Evolutionary conservation across 371 early-diverging fungal genomes (phyloP), one percentile per base, ranked within the genome.

Genomic region (Chytridiales sp.): DNA sequence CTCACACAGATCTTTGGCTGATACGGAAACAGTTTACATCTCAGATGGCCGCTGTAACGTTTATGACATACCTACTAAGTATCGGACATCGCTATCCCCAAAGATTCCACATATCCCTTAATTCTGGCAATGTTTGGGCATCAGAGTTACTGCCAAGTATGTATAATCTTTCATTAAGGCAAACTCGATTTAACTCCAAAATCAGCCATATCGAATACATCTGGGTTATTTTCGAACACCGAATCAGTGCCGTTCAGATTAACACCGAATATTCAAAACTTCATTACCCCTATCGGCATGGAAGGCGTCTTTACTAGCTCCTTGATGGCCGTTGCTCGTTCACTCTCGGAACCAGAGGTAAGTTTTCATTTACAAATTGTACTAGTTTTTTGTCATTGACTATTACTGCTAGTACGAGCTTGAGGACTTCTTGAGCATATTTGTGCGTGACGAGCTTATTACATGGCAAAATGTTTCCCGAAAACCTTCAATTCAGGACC

Each of bases 221-320:
- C 54, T 3, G 56, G 64, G 36, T 47, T 68, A 41, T 68, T 69
- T 51, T 21, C 78, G 30, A 85, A 79, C 70, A 72, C 70, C 44
- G 97, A 97, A 66, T 72, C 89, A 3, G 93, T 99, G 21, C 97
- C 97, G 3, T 98, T 99, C 90, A 86, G 99, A 4, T 84, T 98
- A 64, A 97, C 99, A 9, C 98, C 98, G 31, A 94, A 92, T 70
- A 81, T 99, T 48, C 97, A 96, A 80, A 78, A 87, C 40, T 94
- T 95, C 69, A 88, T 98, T 41, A 91, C 91, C 0, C 88, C 91
- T 21, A 83, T 89, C 26, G 97, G 97, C 0, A 79, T 97, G 6
- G 97, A 95, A 56, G 98, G 98, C 0, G 77, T 90, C 2, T 93
- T 97, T 54, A 83, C 88, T 17, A 82, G 85, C 43, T 84, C 86